phyloP scores from a whole-genome alignment of 805 yeast genomes.

The Candida chauliodis region DNA sequence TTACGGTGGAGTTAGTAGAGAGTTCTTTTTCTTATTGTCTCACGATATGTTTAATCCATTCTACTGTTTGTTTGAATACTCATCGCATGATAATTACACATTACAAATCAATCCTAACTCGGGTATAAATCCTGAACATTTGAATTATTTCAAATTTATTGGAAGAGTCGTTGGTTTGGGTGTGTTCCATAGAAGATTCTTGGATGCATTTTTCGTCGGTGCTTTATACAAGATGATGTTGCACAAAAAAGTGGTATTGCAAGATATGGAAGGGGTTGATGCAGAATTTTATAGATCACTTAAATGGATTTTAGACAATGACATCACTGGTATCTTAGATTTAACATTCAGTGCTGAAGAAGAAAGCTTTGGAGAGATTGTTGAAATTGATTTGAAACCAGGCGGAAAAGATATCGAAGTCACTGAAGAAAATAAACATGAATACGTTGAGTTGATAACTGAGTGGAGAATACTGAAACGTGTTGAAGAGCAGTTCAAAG shows the following conservation, averaged over 20 bases:
- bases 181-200: constrained; percentile 95
- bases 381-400: constrained; percentile 84
- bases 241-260: constrained; percentile 88
- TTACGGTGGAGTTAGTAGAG: constrained; percentile 99
- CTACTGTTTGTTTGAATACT: constrained; percentile 94
- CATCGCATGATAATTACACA: constrained; percentile 97
- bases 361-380: constrained; percentile 92
- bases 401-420: constrained; percentile 88
- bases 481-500: constrained; percentile 93
- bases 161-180: constrained; percentile 98
- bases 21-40: constrained; percentile 90
- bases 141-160: constrained; percentile 95
- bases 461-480: constrained; percentile 95
- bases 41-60: constrained; percentile 99
- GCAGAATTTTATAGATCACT: constrained; percentile 93
- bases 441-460: constrained; percentile 89
- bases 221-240: constrained; percentile 98
- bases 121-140: constrained; percentile 95
- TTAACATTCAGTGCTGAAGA: constrained; percentile 87
- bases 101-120: constrained; percentile 97
- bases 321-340: constrained; percentile 77
- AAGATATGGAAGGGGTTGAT: constrained; percentile 98
- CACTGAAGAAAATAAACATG: constrained; percentile 90
- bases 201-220: constrained; percentile 98
- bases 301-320: constrained; percentile 94